These are phyloP conservation scores for Dissophora globulifera DNA, from an alignment of 192 early-diverging fungal species.

Conservation along the genomic window DNA sequence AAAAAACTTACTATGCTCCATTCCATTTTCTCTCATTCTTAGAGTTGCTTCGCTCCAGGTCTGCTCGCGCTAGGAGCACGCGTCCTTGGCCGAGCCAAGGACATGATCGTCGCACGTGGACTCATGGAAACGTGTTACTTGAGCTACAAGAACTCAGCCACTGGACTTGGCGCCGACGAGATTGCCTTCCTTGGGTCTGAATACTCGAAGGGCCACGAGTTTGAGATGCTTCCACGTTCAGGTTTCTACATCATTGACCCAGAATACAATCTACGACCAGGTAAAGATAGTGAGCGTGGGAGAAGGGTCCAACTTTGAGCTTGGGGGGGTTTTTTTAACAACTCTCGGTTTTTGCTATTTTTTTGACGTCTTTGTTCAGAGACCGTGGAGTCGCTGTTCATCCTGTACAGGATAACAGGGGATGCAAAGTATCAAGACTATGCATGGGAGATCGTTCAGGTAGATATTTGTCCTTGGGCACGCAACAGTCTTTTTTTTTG, in stretches of 20 bases:
- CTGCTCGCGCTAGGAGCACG: constrained; percentile 70
- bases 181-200: constrained; percentile 35
- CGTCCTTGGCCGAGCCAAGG: constrained; percentile 59
- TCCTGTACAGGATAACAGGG: constrained; percentile 38
- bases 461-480: constrained; percentile 1
- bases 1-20: not conserved
- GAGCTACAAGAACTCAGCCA: constrained; percentile 31
- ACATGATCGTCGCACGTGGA: constrained; percentile 72
- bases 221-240: constrained; percentile 24
- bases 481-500: no score
- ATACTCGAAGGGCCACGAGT: constrained; percentile 14
- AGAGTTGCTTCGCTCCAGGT: constrained; percentile 81
- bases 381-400: constrained; percentile 28
- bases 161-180: constrained; percentile 36
- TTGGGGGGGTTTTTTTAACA: no score
- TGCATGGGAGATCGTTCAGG: constrained; percentile 33
- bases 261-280: constrained; percentile 61
- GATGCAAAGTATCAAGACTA: constrained; percentile 42
- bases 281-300: constrained; percentile 4
- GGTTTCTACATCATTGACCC: constrained; percentile 37
- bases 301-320: no score
- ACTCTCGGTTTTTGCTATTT: no score
- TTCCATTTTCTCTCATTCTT: no score
- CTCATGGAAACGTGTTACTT: constrained; percentile 72
- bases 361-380: constrained; percentile 3